These are phyloP conservation scores for Xylaria sp. DNA, from an alignment of 2,329 filamentous ascomycete genomes.

Conservation along the genomic window DNA sequence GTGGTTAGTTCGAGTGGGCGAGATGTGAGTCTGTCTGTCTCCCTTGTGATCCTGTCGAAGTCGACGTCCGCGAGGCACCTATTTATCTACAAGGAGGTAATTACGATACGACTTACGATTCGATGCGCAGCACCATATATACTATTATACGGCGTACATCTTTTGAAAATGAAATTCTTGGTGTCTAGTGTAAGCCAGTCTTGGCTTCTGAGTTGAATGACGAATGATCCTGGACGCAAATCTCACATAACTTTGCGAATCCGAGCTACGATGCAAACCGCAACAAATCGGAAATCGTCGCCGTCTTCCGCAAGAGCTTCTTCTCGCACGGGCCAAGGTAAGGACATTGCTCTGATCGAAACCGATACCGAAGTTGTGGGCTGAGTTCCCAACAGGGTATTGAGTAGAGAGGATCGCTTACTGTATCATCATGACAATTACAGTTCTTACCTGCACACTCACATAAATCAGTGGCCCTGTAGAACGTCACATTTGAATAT, in stretches of 20 bases:
- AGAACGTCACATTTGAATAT: slow-evolving; percentile 8
- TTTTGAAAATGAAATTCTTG: neutral
- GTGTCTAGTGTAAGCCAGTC: neutral
- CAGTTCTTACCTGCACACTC: neutral
- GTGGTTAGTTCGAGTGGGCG: neutral
- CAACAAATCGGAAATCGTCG: slow-evolving; percentile 9
- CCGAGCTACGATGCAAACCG: neutral
- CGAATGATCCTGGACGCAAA: slow-evolving; percentile 9
- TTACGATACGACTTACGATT: neutral
- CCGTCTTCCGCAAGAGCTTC: neutral
- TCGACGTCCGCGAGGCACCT: neutral
- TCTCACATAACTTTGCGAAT: neutral
- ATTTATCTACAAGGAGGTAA: neutral
- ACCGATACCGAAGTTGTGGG: slow-evolving; percentile 23
- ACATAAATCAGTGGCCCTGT: neutral
- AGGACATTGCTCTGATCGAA: neutral
- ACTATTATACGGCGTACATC: neutral
- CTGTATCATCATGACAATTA: slow-evolving; percentile 34
- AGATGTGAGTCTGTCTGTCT: neutral
- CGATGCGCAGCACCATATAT: neutral
- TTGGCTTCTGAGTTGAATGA: slow-evolving; percentile 11
- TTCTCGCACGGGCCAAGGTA: neutral
- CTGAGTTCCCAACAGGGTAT: neutral
- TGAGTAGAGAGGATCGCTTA: slow-evolving; percentile 18
- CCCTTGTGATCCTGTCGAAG: neutral